Evolutionary conservation across 108 stramenopile species (phyloP).

Genomic region (Tribonema minus): DNA sequence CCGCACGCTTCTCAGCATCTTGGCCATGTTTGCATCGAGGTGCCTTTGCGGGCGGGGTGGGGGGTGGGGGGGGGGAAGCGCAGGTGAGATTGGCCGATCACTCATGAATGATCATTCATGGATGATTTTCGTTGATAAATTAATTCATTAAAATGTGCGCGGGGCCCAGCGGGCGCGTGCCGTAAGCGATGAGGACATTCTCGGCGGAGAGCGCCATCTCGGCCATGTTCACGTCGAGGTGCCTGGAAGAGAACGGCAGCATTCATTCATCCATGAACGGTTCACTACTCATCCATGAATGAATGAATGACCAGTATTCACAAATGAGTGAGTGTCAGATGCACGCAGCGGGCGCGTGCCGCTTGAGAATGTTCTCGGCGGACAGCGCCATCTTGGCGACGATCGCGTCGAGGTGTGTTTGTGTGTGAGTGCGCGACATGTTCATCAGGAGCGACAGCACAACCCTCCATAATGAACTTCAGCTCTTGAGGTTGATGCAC

Average conservation of each 20-base stretch:
- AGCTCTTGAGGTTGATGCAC: no score
- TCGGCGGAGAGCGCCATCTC: conserved; percentile 31
- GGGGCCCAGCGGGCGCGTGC: conserved; percentile 33
- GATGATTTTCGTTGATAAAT: no score
- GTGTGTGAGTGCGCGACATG: no score
- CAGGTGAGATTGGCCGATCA: neutral
- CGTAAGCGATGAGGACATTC: conserved; percentile 36
- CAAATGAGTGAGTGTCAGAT: no score
- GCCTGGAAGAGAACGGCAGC: no score
- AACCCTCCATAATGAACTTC: no score
- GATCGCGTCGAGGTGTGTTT: conserved; percentile 26
- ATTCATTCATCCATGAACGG: neutral
- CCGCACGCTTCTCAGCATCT: conserved; percentile 28
- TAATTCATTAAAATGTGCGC: no score
- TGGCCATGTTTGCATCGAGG: conserved; percentile 32
- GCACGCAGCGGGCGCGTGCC: conserved; percentile 40
- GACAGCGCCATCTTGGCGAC: conserved; percentile 25
- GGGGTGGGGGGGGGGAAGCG: neutral
- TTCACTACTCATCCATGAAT: no score
- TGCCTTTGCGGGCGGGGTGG: no score
- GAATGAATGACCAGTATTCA: no score
- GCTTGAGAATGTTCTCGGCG: conserved; percentile 36
- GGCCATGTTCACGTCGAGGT: conserved; percentile 31
- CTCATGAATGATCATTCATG: no score
- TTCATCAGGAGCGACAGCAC: no score